phyloP scores from a whole-genome alignment of 2,329 filamentous ascomycete species.

The Stachybotrys chartarum region DNA sequence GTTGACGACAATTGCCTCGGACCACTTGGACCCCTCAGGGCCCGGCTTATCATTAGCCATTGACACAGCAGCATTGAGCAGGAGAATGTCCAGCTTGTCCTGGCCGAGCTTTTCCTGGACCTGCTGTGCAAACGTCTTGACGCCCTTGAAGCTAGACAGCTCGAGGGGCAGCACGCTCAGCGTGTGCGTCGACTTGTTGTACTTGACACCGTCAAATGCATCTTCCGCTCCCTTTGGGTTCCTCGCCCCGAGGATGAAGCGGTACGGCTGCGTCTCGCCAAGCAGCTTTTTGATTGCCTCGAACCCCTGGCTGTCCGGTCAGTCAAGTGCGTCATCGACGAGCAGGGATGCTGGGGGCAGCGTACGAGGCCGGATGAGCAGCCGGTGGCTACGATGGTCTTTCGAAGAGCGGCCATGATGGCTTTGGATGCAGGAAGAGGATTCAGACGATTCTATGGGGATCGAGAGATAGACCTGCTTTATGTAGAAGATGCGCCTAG shows the following conservation, averaged over 20 bases:
- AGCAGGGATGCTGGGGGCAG: constrained; percentile 1
- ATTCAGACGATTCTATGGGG: not conserved
- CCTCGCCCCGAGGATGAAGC: constrained; percentile 42
- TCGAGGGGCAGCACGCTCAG: constrained; percentile 42
- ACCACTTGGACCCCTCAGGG: constrained; percentile 39
- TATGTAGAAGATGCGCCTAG: too few relatives aligned
- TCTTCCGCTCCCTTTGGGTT: constrained; percentile 31
- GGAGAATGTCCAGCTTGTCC: constrained; percentile 37
- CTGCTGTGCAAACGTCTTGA: constrained; percentile 39
- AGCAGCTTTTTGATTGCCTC: constrained; percentile 46
- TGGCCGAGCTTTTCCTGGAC: constrained; percentile 32
- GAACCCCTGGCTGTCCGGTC: constrained; percentile 32
- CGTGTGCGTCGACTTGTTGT: constrained; percentile 29
- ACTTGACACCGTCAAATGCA: constrained; percentile 34
- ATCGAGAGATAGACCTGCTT: too few relatives aligned
- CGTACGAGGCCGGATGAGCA: constrained; percentile 41
- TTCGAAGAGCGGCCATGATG: constrained; percentile 30
- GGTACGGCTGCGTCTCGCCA: constrained; percentile 34
- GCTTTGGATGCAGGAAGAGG: not conserved
- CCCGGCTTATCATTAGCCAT: constrained; percentile 26
- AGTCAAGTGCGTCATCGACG: not conserved
- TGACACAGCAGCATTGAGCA: constrained; percentile 41
- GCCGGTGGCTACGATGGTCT: constrained; percentile 44
- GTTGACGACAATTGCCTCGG: constrained; percentile 43
- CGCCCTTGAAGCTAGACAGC: constrained; percentile 33